phyloP scores from a whole-genome alignment of 1,284 basidiomycete species.

The Sutorius eximius region DNA sequence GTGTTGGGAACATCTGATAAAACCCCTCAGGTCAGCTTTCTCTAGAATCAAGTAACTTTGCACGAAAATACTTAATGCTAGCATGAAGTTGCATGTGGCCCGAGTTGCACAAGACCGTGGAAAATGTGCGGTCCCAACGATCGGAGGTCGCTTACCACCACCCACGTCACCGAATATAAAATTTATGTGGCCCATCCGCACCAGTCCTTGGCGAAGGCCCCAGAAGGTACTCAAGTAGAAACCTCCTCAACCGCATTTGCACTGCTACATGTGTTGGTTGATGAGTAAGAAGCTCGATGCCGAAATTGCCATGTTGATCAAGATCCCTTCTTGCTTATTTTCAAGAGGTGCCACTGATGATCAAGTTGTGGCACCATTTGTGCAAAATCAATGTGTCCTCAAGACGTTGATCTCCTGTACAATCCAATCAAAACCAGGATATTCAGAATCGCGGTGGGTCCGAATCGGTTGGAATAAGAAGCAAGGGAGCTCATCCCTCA shows the following conservation, averaged over 20 bases:
- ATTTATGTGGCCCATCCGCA: background rate
- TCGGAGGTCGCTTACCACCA: background rate
- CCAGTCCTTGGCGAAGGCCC: background rate
- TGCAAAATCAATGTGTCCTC: background rate
- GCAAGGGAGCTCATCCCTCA: background rate
- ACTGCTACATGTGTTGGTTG: slow-evolving; percentile 4
- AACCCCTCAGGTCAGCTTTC: background rate
- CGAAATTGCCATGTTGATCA: slow-evolving; percentile 1
- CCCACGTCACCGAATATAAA: background rate
- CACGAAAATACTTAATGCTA: background rate
- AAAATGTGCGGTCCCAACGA: background rate
- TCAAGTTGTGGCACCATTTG: background rate
- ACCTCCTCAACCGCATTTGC: background rate
- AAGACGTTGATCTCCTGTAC: background rate
- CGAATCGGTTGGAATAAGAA: background rate
- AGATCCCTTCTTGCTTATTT: background rate
- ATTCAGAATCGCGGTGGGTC: background rate
- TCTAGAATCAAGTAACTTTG: background rate
- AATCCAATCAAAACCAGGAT: background rate
- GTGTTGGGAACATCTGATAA: background rate
- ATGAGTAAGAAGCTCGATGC: slow-evolving; percentile 1
- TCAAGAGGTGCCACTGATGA: background rate
- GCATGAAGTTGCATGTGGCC: background rate
- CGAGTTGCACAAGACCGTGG: background rate
- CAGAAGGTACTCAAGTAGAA: background rate